These are phyloP conservation scores for Sugiyamaella neomexicana DNA, from an alignment of 1,139 yeast species.

Conservation along the genomic window DNA sequence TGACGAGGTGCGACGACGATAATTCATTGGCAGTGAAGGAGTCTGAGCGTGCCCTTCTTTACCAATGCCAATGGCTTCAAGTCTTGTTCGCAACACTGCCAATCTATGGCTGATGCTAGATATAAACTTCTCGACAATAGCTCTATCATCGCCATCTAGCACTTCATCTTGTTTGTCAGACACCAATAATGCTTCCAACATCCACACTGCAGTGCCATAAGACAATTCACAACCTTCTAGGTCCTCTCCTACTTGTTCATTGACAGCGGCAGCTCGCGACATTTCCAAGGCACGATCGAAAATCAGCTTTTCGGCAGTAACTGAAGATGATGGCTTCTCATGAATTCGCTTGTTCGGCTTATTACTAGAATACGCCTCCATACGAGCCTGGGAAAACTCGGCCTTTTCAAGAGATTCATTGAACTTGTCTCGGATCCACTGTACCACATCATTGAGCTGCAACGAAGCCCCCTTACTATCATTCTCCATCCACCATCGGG, in stretches of 20 bases:
- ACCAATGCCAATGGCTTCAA: constrained; percentile 23
- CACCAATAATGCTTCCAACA: constrained; percentile 83
- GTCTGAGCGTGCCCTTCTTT: constrained; percentile 17
- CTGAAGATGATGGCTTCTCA: constrained; percentile 21
- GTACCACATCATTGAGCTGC: constrained; percentile 76
- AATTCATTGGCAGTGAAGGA: constrained; percentile 11
- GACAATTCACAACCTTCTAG: constrained; percentile 79
- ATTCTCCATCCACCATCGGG: constrained; percentile 80
- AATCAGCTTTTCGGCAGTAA: constrained; percentile 78
- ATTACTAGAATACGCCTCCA: neutral
- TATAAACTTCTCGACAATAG: constrained; percentile 66
- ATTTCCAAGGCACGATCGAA: constrained; percentile 93
- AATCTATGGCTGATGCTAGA: constrained; percentile 39
- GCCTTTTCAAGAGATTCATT: constrained; percentile 89
- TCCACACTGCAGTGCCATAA: constrained; percentile 91
- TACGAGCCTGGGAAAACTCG: constrained; percentile 59
- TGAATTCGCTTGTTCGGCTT: neutral
- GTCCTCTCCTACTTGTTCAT: constrained; percentile 77
- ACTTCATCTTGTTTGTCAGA: constrained; percentile 32
- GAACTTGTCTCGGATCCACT: constrained; percentile 87
- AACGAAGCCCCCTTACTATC: constrained; percentile 44
- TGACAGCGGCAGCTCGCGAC: constrained; percentile 86
- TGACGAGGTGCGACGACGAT: constrained; percentile 13
- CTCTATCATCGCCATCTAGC: constrained; percentile 68
- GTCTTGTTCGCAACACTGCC: constrained; percentile 31